Evolutionary conservation across 441 rosid genomes (phyloP).

Genomic region (Populus hybrid): DNA sequence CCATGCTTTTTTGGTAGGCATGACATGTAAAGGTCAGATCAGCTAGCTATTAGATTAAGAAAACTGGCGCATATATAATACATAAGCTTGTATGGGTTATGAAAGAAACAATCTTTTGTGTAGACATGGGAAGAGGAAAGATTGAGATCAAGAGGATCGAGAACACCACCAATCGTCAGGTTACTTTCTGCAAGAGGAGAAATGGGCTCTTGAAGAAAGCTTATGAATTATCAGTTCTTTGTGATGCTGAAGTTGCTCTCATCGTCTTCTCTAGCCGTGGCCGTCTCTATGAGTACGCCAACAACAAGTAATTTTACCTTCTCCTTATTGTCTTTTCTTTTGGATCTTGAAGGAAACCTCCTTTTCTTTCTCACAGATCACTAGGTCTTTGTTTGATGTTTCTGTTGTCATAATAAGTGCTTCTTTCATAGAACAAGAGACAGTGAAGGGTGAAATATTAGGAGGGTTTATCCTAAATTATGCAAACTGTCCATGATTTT

Average conservation of each 20-base stretch:
- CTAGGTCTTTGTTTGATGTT: background rate
- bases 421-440: background rate
- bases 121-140: slow-evolving; percentile 63
- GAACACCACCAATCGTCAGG: slow-evolving; percentile 67
- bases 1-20: background rate
- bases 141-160: slow-evolving; percentile 73
- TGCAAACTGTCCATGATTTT: background rate
- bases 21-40: background rate
- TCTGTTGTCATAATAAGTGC: background rate
- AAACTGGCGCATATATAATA: background rate
- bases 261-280: slow-evolving; percentile 65
- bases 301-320: slow-evolving; percentile 41
- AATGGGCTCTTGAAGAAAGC: slow-evolving; percentile 65
- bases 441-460: background rate
- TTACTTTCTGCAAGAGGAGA: slow-evolving; percentile 68
- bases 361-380: background rate
- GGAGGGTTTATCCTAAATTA: background rate
- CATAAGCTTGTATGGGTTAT: background rate
- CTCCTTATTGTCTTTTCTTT: background rate
- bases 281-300: slow-evolving; percentile 65
- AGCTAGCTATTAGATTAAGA: background rate
- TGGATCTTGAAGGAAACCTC: background rate
- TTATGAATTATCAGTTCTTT: slow-evolving; percentile 45
- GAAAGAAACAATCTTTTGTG: background rate
- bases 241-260: slow-evolving; percentile 41